phyloP scores from a whole-genome alignment of 768 basidiomycete species.

The Pleurotus cornucopiae region DNA sequence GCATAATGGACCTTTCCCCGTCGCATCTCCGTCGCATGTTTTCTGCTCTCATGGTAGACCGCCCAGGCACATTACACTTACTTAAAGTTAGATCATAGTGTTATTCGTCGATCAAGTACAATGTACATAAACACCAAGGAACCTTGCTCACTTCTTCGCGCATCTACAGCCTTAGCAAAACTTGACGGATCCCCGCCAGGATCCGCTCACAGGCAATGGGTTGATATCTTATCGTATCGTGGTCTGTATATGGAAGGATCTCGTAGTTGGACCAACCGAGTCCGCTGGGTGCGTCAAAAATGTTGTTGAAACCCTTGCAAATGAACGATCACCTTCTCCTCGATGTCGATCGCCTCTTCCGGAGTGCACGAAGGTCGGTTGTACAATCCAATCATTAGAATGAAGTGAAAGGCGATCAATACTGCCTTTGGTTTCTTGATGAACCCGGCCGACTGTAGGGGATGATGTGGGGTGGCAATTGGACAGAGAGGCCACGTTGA shows the following conservation, averaged over 20 bases:
- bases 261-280: conserved; percentile 7
- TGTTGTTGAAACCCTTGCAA: conserved; percentile 1
- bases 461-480: background rate
- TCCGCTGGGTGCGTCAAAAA: background rate
- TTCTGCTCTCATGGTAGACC: too few relatives aligned
- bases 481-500: background rate
- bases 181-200: background rate
- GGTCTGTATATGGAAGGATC: conserved; percentile 1
- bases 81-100: background rate
- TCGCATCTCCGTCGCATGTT: conserved; percentile 75
- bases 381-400: background rate
- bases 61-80: background rate
- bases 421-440: conserved; percentile 5
- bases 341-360: conserved; percentile 4
- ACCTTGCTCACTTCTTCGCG: too few relatives aligned
- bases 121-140: too few relatives aligned
- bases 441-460: background rate
- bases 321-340: conserved; percentile 4
- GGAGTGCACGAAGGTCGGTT: background rate
- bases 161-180: background rate
- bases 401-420: conserved; percentile 7
- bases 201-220: background rate
- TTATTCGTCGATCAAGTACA: too few relatives aligned
- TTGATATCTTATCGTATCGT: conserved; percentile 6
- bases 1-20: conserved; percentile 61